phyloP scores from a whole-genome alignment of 139 green algal species.

The Deuterostichococcus epilithicus region DNA sequence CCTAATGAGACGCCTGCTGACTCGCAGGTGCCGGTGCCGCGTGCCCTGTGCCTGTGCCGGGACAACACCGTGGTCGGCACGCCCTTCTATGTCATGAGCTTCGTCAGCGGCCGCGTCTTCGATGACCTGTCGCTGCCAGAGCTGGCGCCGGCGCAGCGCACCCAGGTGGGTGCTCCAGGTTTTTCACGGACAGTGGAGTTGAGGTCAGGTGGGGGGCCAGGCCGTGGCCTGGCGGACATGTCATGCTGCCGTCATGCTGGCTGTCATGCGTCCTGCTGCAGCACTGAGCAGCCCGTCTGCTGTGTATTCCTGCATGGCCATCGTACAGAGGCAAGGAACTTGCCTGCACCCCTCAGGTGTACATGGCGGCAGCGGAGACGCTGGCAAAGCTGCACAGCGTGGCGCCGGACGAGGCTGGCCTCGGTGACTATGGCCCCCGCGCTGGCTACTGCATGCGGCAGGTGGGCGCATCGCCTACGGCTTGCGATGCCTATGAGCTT shows the following conservation, averaged over 20 bases:
- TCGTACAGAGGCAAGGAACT: neutral
- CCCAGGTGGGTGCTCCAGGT: neutral
- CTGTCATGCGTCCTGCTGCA: too few relatives aligned
- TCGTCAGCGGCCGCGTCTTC: slow-evolving; percentile 64
- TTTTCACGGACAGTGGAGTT: too few relatives aligned
- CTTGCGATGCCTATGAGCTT: too few relatives aligned
- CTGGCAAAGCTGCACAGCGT: slow-evolving; percentile 85
- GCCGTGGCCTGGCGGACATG: too few relatives aligned
- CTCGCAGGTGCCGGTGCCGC: slow-evolving; percentile 75
- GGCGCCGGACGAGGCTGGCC: slow-evolving; percentile 38
- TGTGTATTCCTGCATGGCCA: too few relatives aligned
- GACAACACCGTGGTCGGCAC: slow-evolving; percentile 82
- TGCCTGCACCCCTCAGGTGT: slow-evolving; percentile 33
- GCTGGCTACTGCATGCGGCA: slow-evolving; percentile 65
- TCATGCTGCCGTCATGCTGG: too few relatives aligned
- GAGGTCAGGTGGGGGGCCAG: too few relatives aligned
- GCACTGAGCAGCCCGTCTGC: too few relatives aligned
- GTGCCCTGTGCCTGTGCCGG: slow-evolving; percentile 69
- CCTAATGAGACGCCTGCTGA: neutral
- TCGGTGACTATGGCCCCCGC: slow-evolving; percentile 61
- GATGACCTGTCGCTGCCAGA: slow-evolving; percentile 68
- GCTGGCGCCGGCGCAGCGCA: slow-evolving; percentile 29
- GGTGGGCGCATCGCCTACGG: too few relatives aligned
- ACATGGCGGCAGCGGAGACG: slow-evolving; percentile 51
- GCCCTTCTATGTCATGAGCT: slow-evolving; percentile 91